Evolutionary conservation across 148 eudicot genomes (phyloP), one percentile per base, ranked within the genome.

Genomic region (Camellia granthamiana): DNA sequence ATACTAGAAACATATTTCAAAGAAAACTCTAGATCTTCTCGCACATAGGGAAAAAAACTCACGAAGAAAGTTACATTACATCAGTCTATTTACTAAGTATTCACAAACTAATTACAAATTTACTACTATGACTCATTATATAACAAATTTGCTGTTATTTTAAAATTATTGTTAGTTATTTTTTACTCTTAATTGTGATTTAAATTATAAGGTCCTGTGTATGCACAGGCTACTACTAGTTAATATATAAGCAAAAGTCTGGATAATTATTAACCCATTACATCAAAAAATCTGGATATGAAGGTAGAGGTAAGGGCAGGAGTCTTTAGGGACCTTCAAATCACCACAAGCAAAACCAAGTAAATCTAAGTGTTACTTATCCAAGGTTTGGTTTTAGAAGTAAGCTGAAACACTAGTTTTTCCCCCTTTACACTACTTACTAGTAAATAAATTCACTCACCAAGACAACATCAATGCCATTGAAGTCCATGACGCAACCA

Each of bases 401-500:
- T 63, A 78, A 46, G 60, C 71, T 8, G 5, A 58, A 77, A 63
- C 15, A 9, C 30, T 77, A 41, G 12, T 6, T 11, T 58, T 30
- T 30, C 38, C 0, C 0, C 38, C 38, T 30, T 30, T 30, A 30
- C 38, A 30, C 38, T 30, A 30, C 38, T 30, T 30, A 30, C 61
- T 58, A 58, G 16, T 14, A 47, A 64, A 54, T 55, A 43, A 4
- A 52, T 18, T 43, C 60, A 83, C 95, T 74, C 69, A 96, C 99
- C 95, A 90, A 73, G 8, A 23, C 70, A 65, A 83, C 80, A 88
- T 91, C 90, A 80, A 96, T 83, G 79, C 81, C 77, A 68, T 82
- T 70, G 77, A 96, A 91, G 79, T 96, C 97, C 93, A 91, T 78
- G 69, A 82, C 81, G 23, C 82, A 84, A 69, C 83, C 87, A 58